A percentile compares a stretch with the other conserved stretches of the same genome.
phyloP scores from a whole-genome alignment of 352 stramenopile species.

The Halophytophthora polymorphica region DNA sequence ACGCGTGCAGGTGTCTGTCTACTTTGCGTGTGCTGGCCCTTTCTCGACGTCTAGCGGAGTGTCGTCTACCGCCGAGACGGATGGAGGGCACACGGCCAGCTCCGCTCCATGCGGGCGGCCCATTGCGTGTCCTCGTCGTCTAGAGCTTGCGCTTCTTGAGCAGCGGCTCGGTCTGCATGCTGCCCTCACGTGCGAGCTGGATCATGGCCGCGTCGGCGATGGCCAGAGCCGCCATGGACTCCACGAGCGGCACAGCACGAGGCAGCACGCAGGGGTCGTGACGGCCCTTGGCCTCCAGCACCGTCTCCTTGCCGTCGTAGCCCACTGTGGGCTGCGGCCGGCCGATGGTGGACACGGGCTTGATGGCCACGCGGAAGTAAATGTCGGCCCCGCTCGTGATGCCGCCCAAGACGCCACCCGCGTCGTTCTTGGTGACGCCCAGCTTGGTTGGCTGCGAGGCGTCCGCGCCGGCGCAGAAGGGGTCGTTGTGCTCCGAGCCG shows the following conservation, averaged over 20 bases:
- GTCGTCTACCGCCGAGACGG: too few species aligned
- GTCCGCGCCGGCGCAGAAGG: slow-evolving; percentile 83
- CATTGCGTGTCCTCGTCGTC: slow-evolving; percentile 1
- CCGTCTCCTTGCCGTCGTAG: slow-evolving; percentile 93
- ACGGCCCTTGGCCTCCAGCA: slow-evolving; percentile 95
- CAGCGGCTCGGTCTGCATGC: slow-evolving; percentile 43
- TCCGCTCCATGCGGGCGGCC: too few species aligned
- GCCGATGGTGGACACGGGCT: slow-evolving; percentile 98
- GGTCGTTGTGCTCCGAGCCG: slow-evolving; percentile 98
- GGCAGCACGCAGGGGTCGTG: slow-evolving; percentile 99
- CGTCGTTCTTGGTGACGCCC: slow-evolving; percentile 84
- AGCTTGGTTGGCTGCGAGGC: slow-evolving; percentile 50
- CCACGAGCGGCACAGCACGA: slow-evolving; percentile 95
- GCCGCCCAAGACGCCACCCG: slow-evolving; percentile 95
- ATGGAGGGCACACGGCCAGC: too few species aligned
- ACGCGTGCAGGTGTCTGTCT: too few species aligned
- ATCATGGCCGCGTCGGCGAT: slow-evolving; percentile 96
- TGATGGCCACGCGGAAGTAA: slow-evolving; percentile 98
- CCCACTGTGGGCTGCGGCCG: slow-evolving; percentile 93
- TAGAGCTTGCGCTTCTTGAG: slow-evolving; percentile 70
- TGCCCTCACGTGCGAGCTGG: slow-evolving; percentile 89
- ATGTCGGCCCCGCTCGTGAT: slow-evolving; percentile 99
- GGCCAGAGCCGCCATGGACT: slow-evolving; percentile 97
- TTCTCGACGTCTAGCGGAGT: too few species aligned
- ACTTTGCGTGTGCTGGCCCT: too few species aligned